Evolutionary conservation across 1,139 yeast genomes (phyloP).

Genomic region (Hanseniaspora sp.): DNA sequence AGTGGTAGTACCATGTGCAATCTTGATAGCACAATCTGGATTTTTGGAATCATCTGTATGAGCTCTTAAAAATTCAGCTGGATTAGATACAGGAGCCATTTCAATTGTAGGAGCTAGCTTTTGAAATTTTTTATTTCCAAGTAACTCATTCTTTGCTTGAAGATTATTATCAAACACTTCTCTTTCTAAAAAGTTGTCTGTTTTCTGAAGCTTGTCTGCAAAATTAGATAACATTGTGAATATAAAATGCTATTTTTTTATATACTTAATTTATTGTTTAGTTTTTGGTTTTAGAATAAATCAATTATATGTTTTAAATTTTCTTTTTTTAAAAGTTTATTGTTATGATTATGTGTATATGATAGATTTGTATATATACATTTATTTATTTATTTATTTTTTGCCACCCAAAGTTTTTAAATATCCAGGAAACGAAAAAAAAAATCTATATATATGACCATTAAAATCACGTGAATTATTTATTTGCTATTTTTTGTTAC

Average conservation of each 20-base stretch:
- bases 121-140: conserved; percentile 30
- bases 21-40: conserved; percentile 89
- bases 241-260: not conserved
- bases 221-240: conserved; percentile 10
- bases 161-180: conserved; percentile 19
- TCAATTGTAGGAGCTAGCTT: conserved; percentile 50
- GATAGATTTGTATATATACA: too few relatives aligned
- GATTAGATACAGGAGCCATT: conserved; percentile 78
- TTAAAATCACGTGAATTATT: not conserved
- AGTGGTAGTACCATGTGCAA: conserved; percentile 98
- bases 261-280: not conserved
- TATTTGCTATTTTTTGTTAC: too few relatives aligned
- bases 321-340: not conserved
- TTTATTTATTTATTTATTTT: not conserved
- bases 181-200: conserved; percentile 17
- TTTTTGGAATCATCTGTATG: conserved; percentile 89
- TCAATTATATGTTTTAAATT: not conserved
- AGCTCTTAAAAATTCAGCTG: conserved; percentile 92
- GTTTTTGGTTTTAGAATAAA: not conserved
- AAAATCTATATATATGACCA: not conserved
- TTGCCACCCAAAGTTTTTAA: not conserved
- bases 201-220: conserved; percentile 10
- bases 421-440: not conserved
- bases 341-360: too few relatives aligned
- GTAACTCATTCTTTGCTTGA: conserved; percentile 26